A percentile compares a stretch with the other conserved stretches of the same genome.
Evolutionary conservation across 768 basidiomycete species (phyloP).

Genomic region (Hygrophoropsis aurantiaca): DNA sequence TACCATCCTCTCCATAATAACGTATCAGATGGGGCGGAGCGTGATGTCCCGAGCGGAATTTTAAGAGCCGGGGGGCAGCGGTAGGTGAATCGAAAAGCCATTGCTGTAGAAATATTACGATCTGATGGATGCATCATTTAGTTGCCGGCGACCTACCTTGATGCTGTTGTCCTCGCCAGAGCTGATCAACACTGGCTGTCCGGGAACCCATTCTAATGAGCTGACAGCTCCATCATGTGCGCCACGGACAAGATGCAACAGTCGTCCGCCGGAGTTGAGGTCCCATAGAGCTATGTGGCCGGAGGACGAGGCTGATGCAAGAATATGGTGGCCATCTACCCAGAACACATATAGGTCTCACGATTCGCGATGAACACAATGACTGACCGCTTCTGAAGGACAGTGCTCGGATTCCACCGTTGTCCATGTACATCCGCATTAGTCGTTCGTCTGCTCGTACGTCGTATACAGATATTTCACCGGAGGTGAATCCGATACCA

Average conservation of each 20-base stretch:
- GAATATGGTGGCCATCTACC: constrained; percentile 81
- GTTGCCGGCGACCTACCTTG: constrained; percentile 55
- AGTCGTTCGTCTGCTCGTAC: constrained; percentile 87
- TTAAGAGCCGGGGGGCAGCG: constrained; percentile 80
- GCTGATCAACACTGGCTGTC: constrained; percentile 87
- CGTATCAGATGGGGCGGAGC: constrained; percentile 88
- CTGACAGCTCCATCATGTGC: constrained; percentile 88
- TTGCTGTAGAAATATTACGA: constrained; percentile 59
- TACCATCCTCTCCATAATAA: constrained; percentile 97
- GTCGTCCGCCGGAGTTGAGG: constrained; percentile 74
- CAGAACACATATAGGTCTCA: constrained; percentile 7
- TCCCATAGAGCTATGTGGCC: constrained; percentile 96
- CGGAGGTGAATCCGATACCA: constrained; percentile 88
- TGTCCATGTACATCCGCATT: constrained; percentile 89
- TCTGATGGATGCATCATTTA: background rate
- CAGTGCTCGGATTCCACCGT: constrained; percentile 71
- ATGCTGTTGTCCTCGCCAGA: constrained; percentile 94
- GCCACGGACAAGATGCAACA: constrained; percentile 82
- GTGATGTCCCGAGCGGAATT: constrained; percentile 91
- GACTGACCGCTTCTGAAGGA: constrained; percentile 82
- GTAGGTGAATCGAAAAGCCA: constrained; percentile 96
- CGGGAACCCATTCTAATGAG: constrained; percentile 87
- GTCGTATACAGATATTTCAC: constrained; percentile 87
- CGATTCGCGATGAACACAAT: background rate
- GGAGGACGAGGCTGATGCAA: constrained; percentile 82